Conservation (phyloP, 306 rosid genomes). For the Pyrus communis region DNA sequence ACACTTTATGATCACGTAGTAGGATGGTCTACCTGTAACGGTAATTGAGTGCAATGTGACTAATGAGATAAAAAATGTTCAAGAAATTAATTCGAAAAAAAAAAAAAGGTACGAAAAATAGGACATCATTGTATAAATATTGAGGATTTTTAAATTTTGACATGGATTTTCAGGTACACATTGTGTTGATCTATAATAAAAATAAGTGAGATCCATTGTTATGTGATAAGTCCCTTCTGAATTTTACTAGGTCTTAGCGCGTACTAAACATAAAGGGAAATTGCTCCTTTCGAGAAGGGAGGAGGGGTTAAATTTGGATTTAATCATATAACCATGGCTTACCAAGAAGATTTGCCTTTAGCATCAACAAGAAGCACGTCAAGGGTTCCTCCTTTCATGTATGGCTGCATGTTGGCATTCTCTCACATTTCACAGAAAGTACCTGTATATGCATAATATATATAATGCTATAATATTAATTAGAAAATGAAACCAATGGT, state of each 20-base stretch:
- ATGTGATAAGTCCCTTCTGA: not conserved
- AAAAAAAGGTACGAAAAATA: too few species aligned
- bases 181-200: not conserved
- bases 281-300: not conserved
- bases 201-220: too few species aligned
- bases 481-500: not conserved
- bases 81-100: too few species aligned
- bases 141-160: not conserved
- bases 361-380: conserved; percentile 77
- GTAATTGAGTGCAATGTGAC: not conserved
- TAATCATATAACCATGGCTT: not conserved
- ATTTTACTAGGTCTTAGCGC: too few species aligned
- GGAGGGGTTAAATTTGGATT: not conserved
- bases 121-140: not conserved
- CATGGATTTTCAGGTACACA: not conserved
- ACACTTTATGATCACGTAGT: conserved; percentile 50
- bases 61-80: not conserved
- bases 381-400: conserved; percentile 47
- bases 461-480: not conserved
- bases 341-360: conserved; percentile 61
- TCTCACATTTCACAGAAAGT: not conserved
- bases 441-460: not conserved
- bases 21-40: conserved; percentile 45
- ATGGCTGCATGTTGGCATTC: not conserved
- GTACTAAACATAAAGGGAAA: not conserved